Evolutionary conservation across 176 grass and related monocot species (phyloP).

Genomic region (Neostapfia colusana): DNA sequence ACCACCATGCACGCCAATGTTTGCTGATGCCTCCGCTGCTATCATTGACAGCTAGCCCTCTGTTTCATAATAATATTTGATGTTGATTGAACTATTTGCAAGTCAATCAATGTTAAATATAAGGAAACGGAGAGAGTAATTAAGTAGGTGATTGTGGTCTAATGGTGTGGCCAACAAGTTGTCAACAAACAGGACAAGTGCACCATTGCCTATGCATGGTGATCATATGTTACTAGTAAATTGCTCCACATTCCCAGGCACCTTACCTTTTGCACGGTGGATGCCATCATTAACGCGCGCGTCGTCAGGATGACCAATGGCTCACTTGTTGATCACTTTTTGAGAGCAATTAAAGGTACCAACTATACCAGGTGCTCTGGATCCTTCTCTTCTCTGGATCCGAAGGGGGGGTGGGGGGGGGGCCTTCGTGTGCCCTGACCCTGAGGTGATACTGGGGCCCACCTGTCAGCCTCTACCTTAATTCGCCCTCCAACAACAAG

Average conservation of each 20-base stretch:
- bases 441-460: no score
- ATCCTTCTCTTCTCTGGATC: neutral
- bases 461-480: no score
- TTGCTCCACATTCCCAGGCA: neutral
- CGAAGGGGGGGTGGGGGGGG: no score
- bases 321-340: neutral
- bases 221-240: slow-evolving; percentile 6
- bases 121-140: no score
- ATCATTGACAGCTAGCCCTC: no score
- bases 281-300: neutral
- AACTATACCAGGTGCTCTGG: neutral
- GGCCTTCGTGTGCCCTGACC: no score
- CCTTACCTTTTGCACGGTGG: neutral
- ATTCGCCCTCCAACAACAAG: no score
- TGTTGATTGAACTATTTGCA: no score
- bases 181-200: neutral
- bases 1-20: neutral
- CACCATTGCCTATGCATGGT: neutral
- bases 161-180: slow-evolving; percentile 11
- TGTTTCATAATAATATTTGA: no score
- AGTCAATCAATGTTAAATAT: no score
- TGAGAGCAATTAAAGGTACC: neutral
- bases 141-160: no score
- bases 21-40: neutral
- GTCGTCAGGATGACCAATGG: neutral